Conservation (phyloP, 2,329 filamentous ascomycete genomes). For the Aspergillus brasiliensis region DNA sequence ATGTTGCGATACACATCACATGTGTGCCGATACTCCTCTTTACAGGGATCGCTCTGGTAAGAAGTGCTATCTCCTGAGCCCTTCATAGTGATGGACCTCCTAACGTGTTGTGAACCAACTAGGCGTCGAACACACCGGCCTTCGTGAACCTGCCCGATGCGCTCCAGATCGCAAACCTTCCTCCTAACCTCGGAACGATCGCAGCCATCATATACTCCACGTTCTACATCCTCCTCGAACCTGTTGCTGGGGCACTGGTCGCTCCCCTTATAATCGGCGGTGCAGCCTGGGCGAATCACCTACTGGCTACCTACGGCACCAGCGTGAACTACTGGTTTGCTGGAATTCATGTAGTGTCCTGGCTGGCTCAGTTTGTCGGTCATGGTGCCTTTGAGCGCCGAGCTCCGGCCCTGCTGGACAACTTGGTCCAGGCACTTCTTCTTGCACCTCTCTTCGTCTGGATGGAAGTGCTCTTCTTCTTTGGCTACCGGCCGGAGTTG, state of each 20-base stretch:
- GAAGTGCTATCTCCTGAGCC: slow-evolving; percentile 21
- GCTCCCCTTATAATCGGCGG: slow-evolving; percentile 74
- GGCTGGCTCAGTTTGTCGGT: slow-evolving; percentile 88
- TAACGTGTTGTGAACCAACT: slow-evolving; percentile 6
- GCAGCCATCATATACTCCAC: slow-evolving; percentile 66
- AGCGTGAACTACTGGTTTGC: slow-evolving; percentile 67
- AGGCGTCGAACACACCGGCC: slow-evolving; percentile 60
- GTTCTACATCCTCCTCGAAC: slow-evolving; percentile 90
- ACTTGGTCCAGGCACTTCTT: slow-evolving; percentile 86
- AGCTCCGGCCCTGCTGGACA: slow-evolving; percentile 86
- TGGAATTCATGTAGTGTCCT: slow-evolving; percentile 70
- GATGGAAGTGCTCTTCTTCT: slow-evolving; percentile 87
- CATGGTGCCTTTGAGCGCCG: slow-evolving; percentile 87
- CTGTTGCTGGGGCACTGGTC: slow-evolving; percentile 80
- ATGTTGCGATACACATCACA: slow-evolving; percentile 64
- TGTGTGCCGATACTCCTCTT: slow-evolving; percentile 65
- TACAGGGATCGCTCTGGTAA: slow-evolving; percentile 62
- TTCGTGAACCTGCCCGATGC: slow-evolving; percentile 57
- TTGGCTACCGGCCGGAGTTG: slow-evolving; percentile 87
- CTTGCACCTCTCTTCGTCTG: slow-evolving; percentile 96
- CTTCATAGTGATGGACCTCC: background rate
- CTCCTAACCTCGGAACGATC: slow-evolving; percentile 62
- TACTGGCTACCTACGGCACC: slow-evolving; percentile 65
- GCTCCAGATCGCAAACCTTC: slow-evolving; percentile 59
- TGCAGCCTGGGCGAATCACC: slow-evolving; percentile 74